Base-by-base conservation (phyloP, 352 stramenopile genomes). In the Globisporangium echinulatum region DNA sequence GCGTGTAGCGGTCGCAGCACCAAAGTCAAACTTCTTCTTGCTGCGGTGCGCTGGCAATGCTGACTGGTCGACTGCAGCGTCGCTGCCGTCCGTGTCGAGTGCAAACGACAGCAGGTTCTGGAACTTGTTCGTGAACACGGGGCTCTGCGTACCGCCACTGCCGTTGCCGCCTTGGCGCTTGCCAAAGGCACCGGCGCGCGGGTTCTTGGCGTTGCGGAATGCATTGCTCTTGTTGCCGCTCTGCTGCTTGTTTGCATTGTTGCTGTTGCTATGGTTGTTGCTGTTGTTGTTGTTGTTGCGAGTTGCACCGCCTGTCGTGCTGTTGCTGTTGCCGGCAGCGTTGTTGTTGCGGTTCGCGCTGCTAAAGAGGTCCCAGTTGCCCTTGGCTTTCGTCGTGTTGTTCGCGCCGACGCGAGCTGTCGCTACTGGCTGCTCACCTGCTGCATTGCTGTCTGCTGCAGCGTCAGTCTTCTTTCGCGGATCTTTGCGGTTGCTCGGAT, bases 41-140 rank as follows among this genome's bases (percentile, higher is more conserved):
- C 11, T 47, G 25, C 50, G 59, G 13, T 38, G 4, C 4, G 44
- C 25, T 15, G 58, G 13, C 11, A 19, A 3, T n/a, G 42, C 25
- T 25, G 43, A 11, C 3, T 6, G 7, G 1, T n/a, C 6, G 6
- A 7, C 9, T 42, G 7, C 42, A 54, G 19, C 37, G n/a, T 6
- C 17, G 25, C 68, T 68, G 10, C 83, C 72, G 10, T 88, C 77
- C 14, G 48, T 40, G 7, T 62, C 49, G 17, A 88, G 80, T 13
- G 79, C 77, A 59, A 90, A 88, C 52, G 76, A 90, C 54, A 92
- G 59, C 54, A 92, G 60, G 67, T 92, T 92, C 69, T 90, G 79
- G 54, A 92, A 92, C 66, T 92, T 90, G 73, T 92, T 88, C 19
- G 82, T 90, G 57, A 88, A 89, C 49, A 88, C 75, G 5, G 69